Percentiles rank a stretch among this genome's conserved stretches.
Conservation (phyloP, 371 early-diverging fungal genomes). For the Basidiobolus heterosporus region DNA sequence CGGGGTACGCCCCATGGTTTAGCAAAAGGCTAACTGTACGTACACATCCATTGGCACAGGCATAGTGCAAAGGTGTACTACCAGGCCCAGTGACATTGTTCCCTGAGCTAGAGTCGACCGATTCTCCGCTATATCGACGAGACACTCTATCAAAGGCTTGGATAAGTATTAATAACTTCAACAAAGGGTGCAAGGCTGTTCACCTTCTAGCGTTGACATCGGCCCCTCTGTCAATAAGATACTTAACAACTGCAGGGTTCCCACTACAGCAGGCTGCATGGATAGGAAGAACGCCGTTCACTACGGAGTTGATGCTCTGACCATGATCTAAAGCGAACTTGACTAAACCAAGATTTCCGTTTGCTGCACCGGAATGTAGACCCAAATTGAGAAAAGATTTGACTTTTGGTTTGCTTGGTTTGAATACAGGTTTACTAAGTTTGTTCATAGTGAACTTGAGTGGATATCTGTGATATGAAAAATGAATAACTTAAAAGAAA, state of each 20-base stretch:
- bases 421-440: no score
- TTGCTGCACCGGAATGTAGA: slow-evolving; percentile 41
- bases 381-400: slow-evolving; percentile 18
- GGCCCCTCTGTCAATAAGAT: slow-evolving; percentile 51
- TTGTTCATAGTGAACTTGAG: no score
- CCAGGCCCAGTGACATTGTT: slow-evolving; percentile 30
- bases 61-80: slow-evolving; percentile 57
- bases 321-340: slow-evolving; percentile 57
- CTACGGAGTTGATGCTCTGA: slow-evolving; percentile 44
- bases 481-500: no score
- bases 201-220: slow-evolving; percentile 47
- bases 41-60: slow-evolving; percentile 47
- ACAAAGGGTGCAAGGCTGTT: background rate
- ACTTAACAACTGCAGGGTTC: slow-evolving; percentile 45
- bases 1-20: slow-evolving; percentile 33
- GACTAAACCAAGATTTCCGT: slow-evolving; percentile 47
- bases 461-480: no score
- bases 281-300: slow-evolving; percentile 48
- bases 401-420: no score
- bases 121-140: slow-evolving; percentile 12
- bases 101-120: slow-evolving; percentile 1
- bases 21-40: slow-evolving; percentile 38
- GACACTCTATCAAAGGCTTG: slow-evolving; percentile 6
- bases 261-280: slow-evolving; percentile 49
- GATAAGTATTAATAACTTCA: background rate